phyloP scores from a whole-genome alignment of 2,329 filamentous ascomycete genomes.

The Fusarium sp. region DNA sequence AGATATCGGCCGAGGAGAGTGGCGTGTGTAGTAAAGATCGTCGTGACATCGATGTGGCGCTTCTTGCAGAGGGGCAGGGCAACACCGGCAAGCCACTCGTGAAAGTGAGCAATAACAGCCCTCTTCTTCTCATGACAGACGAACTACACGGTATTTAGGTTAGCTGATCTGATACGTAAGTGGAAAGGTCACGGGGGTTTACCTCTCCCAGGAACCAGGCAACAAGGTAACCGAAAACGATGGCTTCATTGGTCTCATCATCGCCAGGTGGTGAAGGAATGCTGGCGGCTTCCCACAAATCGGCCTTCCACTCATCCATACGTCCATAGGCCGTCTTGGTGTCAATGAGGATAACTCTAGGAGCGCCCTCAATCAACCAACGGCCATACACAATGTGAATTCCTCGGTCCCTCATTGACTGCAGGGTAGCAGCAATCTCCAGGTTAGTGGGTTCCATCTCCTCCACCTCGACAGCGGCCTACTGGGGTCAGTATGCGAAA shows the following conservation, averaged over 20 bases:
- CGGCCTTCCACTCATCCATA: slow-evolving; percentile 95
- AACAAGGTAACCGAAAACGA: slow-evolving; percentile 96
- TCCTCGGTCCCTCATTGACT: slow-evolving; percentile 92
- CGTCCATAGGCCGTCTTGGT: slow-evolving; percentile 93
- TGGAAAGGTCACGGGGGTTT: slow-evolving; percentile 48
- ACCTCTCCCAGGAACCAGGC: slow-evolving; percentile 99
- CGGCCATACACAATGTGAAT: slow-evolving; percentile 92
- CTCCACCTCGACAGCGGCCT: slow-evolving; percentile 99
- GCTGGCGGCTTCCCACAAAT: slow-evolving; percentile 91
- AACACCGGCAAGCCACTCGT: slow-evolving; percentile 98
- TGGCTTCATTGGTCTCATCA: slow-evolving; percentile 96
- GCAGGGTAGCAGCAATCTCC: slow-evolving; percentile 84
- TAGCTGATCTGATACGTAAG: slow-evolving; percentile 22
- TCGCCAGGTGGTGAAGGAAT: slow-evolving; percentile 95
- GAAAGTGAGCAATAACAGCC: slow-evolving; percentile 97
- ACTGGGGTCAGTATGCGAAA: slow-evolving; percentile 25
- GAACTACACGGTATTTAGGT: slow-evolving; percentile 69
- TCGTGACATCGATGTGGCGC: slow-evolving; percentile 94
- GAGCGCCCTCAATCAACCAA: slow-evolving; percentile 97
- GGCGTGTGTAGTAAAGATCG: slow-evolving; percentile 98
- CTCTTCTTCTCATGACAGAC: slow-evolving; percentile 91
- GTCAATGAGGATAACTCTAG: slow-evolving; percentile 92
- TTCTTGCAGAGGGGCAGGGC: slow-evolving; percentile 92
- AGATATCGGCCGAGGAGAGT: slow-evolving; percentile 96
- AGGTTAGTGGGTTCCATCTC: slow-evolving; percentile 86